Percentiles rank a stretch among this genome's conserved stretches.
phyloP scores from a whole-genome alignment of 164 flowering plant species.

The Dillenia suffruticosa region DNA sequence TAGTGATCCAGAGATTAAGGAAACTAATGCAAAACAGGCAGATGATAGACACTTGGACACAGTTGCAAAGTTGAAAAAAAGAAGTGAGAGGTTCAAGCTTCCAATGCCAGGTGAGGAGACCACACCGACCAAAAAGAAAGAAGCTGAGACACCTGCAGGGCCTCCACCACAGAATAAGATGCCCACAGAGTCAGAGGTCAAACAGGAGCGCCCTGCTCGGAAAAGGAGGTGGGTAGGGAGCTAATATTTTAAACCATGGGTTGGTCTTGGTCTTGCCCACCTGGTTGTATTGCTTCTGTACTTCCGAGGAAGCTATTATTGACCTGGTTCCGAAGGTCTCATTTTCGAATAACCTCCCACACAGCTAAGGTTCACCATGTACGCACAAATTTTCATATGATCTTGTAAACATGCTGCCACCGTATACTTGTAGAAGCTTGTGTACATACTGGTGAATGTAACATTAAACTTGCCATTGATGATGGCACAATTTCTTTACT shows the following conservation, averaged over 20 bases:
- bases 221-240: constrained; percentile 85
- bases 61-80: constrained; percentile 83
- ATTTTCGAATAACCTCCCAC: neutral
- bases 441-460: constrained; percentile 32
- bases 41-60: constrained; percentile 88
- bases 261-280: neutral
- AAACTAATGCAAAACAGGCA: constrained; percentile 23
- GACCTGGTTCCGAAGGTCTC: constrained; percentile 1
- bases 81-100: constrained; percentile 96
- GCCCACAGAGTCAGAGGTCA: constrained; percentile 49
- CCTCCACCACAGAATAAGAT: constrained; percentile 38
- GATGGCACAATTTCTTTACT: constrained; percentile 20
- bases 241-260: constrained; percentile 14
- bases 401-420: constrained; percentile 18
- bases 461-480: constrained; percentile 24
- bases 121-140: constrained; percentile 42
- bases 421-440: constrained; percentile 6
- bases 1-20: constrained; percentile 34
- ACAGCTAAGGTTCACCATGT: neutral
- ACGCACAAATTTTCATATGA: neutral
- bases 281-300: neutral
- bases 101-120: constrained; percentile 91
- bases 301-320: neutral
- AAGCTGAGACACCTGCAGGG: constrained; percentile 35
- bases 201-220: constrained; percentile 88